Evolutionary conservation across 2,329 filamentous ascomycete genomes (phyloP), one percentile per base, ranked within the genome.

Genomic region (Hymenoscyphus repandus): DNA sequence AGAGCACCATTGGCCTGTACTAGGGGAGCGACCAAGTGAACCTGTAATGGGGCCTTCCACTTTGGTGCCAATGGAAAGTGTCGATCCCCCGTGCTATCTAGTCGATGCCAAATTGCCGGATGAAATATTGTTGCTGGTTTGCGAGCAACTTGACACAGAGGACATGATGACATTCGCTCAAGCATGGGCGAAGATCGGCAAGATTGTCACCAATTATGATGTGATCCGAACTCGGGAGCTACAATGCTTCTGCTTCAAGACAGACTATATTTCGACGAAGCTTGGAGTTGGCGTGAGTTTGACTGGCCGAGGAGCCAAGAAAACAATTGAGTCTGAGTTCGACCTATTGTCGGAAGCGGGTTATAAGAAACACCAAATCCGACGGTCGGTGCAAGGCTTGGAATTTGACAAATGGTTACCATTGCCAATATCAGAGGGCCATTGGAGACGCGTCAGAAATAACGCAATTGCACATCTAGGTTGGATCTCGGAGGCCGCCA

Each of bases 181-280:
- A 42, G 51, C 55, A 32, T 62, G 58, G 57, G n/a, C 33, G 9
- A 47, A 34, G 41, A 47, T 59, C n/a, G 52, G 43, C 7, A 15
- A 17, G n/a, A 15, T 59, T 9, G 55, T 58, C 13, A 53, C 48
- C 2, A 50, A 40, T 12, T 57, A 38, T 32, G 58, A 62, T 32
- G 31, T 61, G 1, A 52, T 59, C 32, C 53, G 54, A 3, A 65
- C 67, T 45, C 69, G 72, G 12, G 73, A 76, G 56, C 61, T 76
- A 9, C 70, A 74, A 47, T 77, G 74, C 59, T 76, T 74, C 58
- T 68, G 66, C 39, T 61, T 74, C 37, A 76, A 76, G 60, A 63
- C 68, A 47, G 66, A 61, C 13, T 72, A 72, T 58, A 54, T 32
- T n/a, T 15, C 17, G 22, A 59, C 62, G 7, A 68, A 71, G 20